phyloP scores from a whole-genome alignment of 2,329 filamentous ascomycete genomes.

The Claviceps maximensis region DNA sequence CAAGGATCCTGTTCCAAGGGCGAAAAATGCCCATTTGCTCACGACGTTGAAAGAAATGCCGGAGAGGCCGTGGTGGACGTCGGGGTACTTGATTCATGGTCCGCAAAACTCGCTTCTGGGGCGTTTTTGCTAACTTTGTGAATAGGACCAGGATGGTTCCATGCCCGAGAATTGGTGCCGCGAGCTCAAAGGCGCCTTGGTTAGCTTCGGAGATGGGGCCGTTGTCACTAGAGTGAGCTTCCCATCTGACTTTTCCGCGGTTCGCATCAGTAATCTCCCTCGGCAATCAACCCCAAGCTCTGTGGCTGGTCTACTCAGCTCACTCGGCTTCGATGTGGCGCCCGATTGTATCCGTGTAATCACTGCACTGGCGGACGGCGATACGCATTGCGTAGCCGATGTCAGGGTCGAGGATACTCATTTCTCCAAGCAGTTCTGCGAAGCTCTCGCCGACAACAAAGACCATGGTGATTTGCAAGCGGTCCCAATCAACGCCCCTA shows the following conservation, averaged over 20 bases:
- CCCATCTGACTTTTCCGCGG: slow-evolving; percentile 22
- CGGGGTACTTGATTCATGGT: neutral
- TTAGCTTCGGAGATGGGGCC: slow-evolving; percentile 20
- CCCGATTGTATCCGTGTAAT: neutral
- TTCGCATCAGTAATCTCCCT: slow-evolving; percentile 19
- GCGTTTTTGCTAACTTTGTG: neutral
- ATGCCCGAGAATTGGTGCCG: neutral
- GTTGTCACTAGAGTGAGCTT: slow-evolving; percentile 15
- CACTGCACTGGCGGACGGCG: neutral
- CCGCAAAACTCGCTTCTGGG: neutral
- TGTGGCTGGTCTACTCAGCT: slow-evolving; percentile 11
- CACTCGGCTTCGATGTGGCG: neutral
- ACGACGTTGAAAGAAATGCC: neutral
- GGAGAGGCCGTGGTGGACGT: neutral
- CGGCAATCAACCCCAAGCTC: slow-evolving; percentile 6
- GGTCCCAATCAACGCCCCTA: slow-evolving; percentile 5
- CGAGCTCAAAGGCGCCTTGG: slow-evolving; percentile 13
- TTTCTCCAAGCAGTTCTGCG: neutral
- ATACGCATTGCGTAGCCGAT: neutral
- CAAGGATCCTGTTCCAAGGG: neutral
- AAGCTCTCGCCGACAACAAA: neutral
- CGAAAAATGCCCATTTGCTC: neutral
- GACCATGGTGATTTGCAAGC: neutral
- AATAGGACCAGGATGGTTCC: neutral
- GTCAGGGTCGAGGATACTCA: neutral